Evolutionary conservation across 768 basidiomycete genomes (phyloP).

Genomic region (Leccinum arenicola): DNA sequence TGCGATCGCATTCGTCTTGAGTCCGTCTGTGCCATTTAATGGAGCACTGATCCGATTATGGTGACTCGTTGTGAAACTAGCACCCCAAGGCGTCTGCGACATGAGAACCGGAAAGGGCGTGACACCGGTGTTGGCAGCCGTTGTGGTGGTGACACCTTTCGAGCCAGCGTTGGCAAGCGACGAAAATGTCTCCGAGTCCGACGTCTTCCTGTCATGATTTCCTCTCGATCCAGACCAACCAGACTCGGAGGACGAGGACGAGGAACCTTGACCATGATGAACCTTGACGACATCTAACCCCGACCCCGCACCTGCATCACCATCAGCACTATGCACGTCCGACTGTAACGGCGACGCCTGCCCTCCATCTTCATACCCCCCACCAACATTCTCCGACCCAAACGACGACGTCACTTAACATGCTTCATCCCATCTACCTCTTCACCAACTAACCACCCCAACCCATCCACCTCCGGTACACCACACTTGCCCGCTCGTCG

Average conservation of each 20-base stretch:
- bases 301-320: not conserved
- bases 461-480: constrained; percentile 2
- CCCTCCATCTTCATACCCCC: not conserved
- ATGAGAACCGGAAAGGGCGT: constrained; percentile 23
- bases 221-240: too few species aligned
- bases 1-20: constrained; percentile 9
- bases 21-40: not conserved
- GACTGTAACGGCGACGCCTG: not conserved
- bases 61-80: not conserved
- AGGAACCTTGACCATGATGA: too few species aligned
- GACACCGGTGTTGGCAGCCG: not conserved
- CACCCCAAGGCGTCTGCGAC: constrained; percentile 3
- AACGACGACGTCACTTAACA: not conserved
- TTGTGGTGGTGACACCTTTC: not conserved
- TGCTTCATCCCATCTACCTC: constrained; percentile 5
- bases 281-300: not conserved
- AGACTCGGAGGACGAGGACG: too few species aligned
- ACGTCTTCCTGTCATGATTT: too few species aligned
- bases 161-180: too few species aligned
- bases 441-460: constrained; percentile 17
- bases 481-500: constrained; percentile 15
- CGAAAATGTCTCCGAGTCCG: too few species aligned
- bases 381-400: constrained; percentile 9
- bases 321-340: not conserved
- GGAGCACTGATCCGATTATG: not conserved